phyloP scores from a whole-genome alignment of 2,329 filamentous ascomycete genomes.

The Botrytis squamosa region DNA sequence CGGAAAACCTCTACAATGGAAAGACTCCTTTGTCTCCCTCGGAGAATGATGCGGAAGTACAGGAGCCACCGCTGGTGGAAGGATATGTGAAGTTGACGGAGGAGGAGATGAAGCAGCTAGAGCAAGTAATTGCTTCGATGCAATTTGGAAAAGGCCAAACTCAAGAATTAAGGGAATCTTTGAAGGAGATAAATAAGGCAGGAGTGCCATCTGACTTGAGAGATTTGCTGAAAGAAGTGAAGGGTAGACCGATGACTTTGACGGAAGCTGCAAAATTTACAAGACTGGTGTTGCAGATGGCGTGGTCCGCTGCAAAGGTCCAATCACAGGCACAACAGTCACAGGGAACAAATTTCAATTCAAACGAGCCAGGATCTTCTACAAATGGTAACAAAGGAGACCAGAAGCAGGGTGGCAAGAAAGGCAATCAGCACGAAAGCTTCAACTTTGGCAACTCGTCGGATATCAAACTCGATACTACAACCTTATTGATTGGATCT shows the following conservation, averaged over 20 bases:
- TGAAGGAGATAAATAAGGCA: constrained; percentile 62
- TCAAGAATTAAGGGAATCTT: constrained; percentile 58
- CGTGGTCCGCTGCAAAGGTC: constrained; percentile 34
- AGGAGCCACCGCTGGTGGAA: constrained; percentile 32
- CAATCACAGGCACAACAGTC: constrained; percentile 29
- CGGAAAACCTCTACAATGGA: constrained; percentile 47
- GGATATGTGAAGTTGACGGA: constrained; percentile 46
- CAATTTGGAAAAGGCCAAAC: constrained; percentile 59
- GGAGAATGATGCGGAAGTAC: constrained; percentile 33
- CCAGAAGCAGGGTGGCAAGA: constrained; percentile 3
- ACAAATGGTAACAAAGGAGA: background rate
- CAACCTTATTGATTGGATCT: constrained; percentile 46
- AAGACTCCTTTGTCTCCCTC: constrained; percentile 41
- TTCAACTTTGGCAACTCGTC: constrained; percentile 26
- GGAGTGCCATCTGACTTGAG: constrained; percentile 63
- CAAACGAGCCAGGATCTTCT: constrained; percentile 23
- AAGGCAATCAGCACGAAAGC: constrained; percentile 40
- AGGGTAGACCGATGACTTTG: constrained; percentile 34
- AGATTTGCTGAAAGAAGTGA: constrained; percentile 41
- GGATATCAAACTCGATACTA: constrained; percentile 37
- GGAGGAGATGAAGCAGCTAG: constrained; percentile 57
- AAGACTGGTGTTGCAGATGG: constrained; percentile 40
- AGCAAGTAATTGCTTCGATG: constrained; percentile 55
- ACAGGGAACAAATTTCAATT: constrained; percentile 35
- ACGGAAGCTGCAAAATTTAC: constrained; percentile 36